Conservation (phyloP, 75 land plant species). For the Picea sitchensis region DNA sequence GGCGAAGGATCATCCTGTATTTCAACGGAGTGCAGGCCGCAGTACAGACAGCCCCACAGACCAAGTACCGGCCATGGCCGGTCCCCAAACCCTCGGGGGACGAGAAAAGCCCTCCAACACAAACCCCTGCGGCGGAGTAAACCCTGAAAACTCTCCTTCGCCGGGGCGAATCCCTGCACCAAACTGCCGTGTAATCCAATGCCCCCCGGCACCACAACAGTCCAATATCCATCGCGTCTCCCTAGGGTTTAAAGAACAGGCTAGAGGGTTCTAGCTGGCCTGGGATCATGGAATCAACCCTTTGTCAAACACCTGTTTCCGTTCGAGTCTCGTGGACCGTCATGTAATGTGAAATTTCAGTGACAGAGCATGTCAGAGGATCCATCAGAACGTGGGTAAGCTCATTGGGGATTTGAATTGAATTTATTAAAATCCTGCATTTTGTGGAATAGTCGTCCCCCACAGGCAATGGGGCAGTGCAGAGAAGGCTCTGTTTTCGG, state of each 20-base stretch:
- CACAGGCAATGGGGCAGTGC: not conserved
- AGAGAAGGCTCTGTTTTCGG: conserved; percentile 13
- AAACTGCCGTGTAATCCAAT: not conserved
- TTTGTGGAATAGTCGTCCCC: conserved; percentile 10
- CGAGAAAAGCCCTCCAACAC: not conserved
- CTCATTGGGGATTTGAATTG: conserved; percentile 6
- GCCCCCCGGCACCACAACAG: not conserved
- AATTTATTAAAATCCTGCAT: conserved; percentile 4
- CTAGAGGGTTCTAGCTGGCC: not conserved
- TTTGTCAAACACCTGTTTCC: not conserved
- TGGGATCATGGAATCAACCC: conserved; percentile 9
- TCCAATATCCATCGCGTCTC: not conserved
- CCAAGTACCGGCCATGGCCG: not conserved
- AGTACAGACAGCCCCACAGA: conserved; percentile 3
- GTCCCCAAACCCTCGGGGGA: not conserved
- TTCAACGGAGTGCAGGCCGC: conserved; percentile 11
- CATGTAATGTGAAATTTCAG: not conserved
- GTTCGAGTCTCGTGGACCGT: conserved; percentile 2
- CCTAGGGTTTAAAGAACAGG: not conserved
- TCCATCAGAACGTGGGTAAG: not conserved
- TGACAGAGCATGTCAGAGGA: conserved; percentile 5
- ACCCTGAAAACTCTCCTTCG: too few relatives aligned
- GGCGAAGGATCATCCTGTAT: conserved; percentile 11
- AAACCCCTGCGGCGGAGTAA: not conserved
- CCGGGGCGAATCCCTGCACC: not conserved